A percentile compares a stretch with the other conserved stretches of the same genome.
These are phyloP conservation scores for Calonectria leucothoes DNA, from an alignment of 2,329 filamentous ascomycete species.

Conservation along the genomic window DNA sequence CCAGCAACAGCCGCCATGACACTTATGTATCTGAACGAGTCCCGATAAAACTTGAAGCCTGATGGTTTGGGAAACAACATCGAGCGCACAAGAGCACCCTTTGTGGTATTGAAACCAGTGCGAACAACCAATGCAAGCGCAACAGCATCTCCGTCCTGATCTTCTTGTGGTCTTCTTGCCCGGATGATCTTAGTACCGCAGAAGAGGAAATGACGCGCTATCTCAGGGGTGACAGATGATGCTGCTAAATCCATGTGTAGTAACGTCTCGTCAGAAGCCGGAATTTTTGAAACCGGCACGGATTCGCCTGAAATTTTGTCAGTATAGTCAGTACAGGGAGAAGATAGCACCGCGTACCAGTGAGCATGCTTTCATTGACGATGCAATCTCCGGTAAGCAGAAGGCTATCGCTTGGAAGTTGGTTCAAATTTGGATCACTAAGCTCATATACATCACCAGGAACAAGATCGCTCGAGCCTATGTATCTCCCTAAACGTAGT, in stretches of 20 bases:
- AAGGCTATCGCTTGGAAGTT: slow-evolving; percentile 93
- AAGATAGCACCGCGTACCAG: slow-evolving; percentile 57
- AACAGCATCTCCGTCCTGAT: slow-evolving; percentile 86
- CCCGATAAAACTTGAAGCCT: slow-evolving; percentile 97
- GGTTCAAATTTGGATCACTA: slow-evolving; percentile 88
- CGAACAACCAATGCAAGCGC: slow-evolving; percentile 92
- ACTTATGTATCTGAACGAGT: slow-evolving; percentile 97
- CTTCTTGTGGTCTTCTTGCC: slow-evolving; percentile 87
- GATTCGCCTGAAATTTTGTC: slow-evolving; percentile 74
- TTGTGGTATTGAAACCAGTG: slow-evolving; percentile 97
- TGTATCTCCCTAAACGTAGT: slow-evolving; percentile 73
- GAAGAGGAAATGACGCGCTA: slow-evolving; percentile 91
- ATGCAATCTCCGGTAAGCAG: slow-evolving; percentile 95
- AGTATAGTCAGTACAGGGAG: slow-evolving; percentile 40
- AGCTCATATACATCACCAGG: slow-evolving; percentile 98
- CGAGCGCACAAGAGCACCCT: slow-evolving; percentile 92
- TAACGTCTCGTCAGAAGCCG: slow-evolving; percentile 85
- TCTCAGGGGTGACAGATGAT: slow-evolving; percentile 83
- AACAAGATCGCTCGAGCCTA: slow-evolving; percentile 88
- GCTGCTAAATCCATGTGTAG: slow-evolving; percentile 80
- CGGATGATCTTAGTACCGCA: slow-evolving; percentile 96
- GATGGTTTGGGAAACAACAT: slow-evolving; percentile 99
- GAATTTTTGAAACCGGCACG: slow-evolving; percentile 93
- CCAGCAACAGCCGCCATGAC: slow-evolving; percentile 92
- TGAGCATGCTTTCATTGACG: slow-evolving; percentile 99